Evolutionary conservation across 768 basidiomycete genomes (phyloP).

Genomic region (Tylopilus balloui): DNA sequence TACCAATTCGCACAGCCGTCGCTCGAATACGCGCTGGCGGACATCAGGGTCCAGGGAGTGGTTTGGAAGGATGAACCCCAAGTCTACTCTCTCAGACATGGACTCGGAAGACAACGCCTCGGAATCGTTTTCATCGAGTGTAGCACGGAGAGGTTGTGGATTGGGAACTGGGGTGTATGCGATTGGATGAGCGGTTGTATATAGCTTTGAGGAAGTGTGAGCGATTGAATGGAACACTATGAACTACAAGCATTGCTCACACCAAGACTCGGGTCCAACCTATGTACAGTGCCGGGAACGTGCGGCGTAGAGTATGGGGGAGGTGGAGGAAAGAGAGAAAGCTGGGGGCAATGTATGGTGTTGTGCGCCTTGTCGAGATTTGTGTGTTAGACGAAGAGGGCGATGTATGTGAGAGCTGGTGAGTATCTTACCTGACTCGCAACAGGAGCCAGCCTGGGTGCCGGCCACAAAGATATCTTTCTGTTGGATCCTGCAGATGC

Average conservation of each 20-base stretch:
- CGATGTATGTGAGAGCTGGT: no score
- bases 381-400: no score
- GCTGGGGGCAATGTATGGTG: not conserved
- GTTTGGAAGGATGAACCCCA: not conserved
- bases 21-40: constrained; percentile 1
- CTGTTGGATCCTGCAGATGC: no score
- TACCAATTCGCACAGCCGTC: not conserved
- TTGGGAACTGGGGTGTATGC: not conserved
- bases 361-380: no score
- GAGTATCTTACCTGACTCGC: no score
- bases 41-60: not conserved
- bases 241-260: not conserved
- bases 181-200: not conserved
- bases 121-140: no score
- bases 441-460: no score
- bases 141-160: fast-evolving
- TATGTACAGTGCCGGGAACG: not conserved
- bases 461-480: no score
- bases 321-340: not conserved
- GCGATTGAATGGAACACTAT: no score
- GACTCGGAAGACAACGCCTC: no score
- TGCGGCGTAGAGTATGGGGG: not conserved
- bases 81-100: not conserved
- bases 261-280: not conserved
- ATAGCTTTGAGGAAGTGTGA: not conserved